Evolutionary conservation across 2,329 filamentous ascomycete species (phyloP), one percentile per base, ranked within the genome.

Genomic region (Arthrobotrys conoides): DNA sequence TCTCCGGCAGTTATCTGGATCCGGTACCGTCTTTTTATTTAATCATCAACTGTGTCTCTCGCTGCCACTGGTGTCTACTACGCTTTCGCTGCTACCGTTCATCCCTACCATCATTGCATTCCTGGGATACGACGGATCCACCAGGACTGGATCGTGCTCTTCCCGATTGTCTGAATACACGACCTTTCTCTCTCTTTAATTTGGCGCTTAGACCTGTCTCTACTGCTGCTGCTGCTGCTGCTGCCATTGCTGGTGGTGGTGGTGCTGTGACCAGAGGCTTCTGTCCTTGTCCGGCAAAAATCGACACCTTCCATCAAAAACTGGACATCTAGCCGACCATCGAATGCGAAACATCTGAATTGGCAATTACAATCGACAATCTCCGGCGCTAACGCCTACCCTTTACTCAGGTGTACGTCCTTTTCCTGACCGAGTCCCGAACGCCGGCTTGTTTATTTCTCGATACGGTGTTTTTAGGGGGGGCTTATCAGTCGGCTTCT

Each of bases 311-410:
- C 33, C 18, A 18, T n/a, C 38, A 30, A 41, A 64, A 41, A 46
- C 38, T 41, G 14, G 59, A 59, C 44, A 51, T 18, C 49, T 46
- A 36, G 44, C 44, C 53, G 20, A 61, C 44, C 38, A 68, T 59
- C 57, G 75, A 61, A 78, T 78, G 75, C 61, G 44, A 71, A 55
- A 68, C 30, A 41, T 69, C 61, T 72, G 64, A 78, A 66, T 53
- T 65, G 75, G 63, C 59, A 59, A 46, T 71, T 59, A 55, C 33
- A 63, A 64, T 68, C 75, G 68, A 72, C 51, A 55, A 78, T 22
- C 68, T 69, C 68, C 53, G 73, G 73, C 73, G 73, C 73, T 36
- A 64, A 77, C 68, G 59, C 63, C 61, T 51, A 67, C 66, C 68
- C 20, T 68, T 57, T 46, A 51, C 38, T 41, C 46, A 64, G 68